phyloP scores from a whole-genome alignment of 805 yeast species.

The Starmerella apis region DNA sequence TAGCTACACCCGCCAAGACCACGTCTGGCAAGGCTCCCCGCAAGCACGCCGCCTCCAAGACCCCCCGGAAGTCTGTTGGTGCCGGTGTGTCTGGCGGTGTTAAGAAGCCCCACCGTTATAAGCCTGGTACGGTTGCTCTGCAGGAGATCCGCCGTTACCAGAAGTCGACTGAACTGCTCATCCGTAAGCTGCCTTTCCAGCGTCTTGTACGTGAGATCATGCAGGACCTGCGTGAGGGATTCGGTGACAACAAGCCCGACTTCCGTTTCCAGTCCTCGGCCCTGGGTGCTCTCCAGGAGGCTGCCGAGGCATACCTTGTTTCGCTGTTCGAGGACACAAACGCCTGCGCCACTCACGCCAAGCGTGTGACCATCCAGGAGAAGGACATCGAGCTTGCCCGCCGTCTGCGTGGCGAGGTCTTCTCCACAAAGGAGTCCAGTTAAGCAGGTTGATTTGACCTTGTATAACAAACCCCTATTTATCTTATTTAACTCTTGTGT shows the following conservation, averaged over 20 bases:
- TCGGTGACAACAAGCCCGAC: conserved; percentile 25
- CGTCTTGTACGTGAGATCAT: conserved; percentile 84
- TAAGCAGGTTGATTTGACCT: conserved; percentile 5
- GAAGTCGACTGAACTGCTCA: conserved; percentile 75
- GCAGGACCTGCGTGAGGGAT: conserved; percentile 73
- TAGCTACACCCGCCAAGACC: conserved; percentile 64
- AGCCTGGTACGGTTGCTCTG: conserved; percentile 91
- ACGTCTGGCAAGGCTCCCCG: conserved; percentile 92
- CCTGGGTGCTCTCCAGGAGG: conserved; percentile 82
- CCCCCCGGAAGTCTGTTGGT: conserved; percentile 84
- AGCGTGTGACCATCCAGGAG: conserved; percentile 88
- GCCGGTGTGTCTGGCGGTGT: conserved; percentile 67
- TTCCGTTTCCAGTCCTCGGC: conserved; percentile 84
- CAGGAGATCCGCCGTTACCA: conserved; percentile 89
- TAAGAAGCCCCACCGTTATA: conserved; percentile 86
- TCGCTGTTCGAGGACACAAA: conserved; percentile 81
- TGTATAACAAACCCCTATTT: conserved; percentile 12
- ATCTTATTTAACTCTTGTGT: conserved; percentile 13
- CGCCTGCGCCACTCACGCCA: conserved; percentile 87
- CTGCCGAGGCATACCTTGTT: conserved; percentile 80
- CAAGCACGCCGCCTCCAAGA: conserved; percentile 83
- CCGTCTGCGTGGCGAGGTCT: conserved; percentile 74
- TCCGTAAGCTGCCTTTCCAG: conserved; percentile 85
- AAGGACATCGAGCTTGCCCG: conserved; percentile 85
- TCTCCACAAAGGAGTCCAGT: conserved; percentile 23